A percentile compares a stretch with the other conserved stretches of the same genome.
These are phyloP conservation scores for Ustilago nuda DNA, from an alignment of 1,284 basidiomycete species.

Conservation along the genomic window DNA sequence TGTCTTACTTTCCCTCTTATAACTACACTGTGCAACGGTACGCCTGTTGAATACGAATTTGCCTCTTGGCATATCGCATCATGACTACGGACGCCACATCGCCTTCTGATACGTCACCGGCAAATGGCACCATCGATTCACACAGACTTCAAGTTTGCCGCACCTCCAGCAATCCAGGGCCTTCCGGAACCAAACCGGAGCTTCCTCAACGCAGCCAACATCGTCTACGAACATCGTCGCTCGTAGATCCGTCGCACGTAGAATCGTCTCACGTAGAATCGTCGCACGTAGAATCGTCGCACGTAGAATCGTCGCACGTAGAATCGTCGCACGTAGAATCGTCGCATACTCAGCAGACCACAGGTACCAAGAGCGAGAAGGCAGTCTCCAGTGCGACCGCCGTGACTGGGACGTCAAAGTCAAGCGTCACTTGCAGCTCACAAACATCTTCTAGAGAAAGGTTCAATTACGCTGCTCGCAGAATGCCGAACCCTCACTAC, in stretches of 20 bases:
- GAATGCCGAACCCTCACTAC: conserved; percentile 67
- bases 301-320: no score
- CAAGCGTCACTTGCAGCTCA: background rate
- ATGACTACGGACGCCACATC: background rate
- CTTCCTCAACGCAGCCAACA: conserved; percentile 37
- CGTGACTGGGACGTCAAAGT: background rate
- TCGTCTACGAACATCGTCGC: conserved; percentile 20
- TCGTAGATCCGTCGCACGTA: background rate
- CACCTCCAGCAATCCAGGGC: conserved; percentile 8
- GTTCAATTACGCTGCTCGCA: conserved; percentile 18
- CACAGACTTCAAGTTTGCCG: background rate
- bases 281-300: no score
- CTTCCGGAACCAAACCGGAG: conserved; percentile 18
- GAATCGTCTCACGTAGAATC: no score
- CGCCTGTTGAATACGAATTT: background rate
- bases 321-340: conserved; percentile 13
- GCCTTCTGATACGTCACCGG: background rate
- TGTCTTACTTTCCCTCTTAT: background rate
- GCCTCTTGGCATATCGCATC: background rate
- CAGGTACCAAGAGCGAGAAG: background rate
- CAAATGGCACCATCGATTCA: background rate
- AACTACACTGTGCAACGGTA: background rate
- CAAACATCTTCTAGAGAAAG: conserved; percentile 8
- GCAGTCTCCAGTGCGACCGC: background rate
- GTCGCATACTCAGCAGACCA: background rate